Percentiles rank a stretch among this genome's conserved stretches.
Conservation (phyloP, 129 eudicot species). For the Glebionis coronaria region DNA sequence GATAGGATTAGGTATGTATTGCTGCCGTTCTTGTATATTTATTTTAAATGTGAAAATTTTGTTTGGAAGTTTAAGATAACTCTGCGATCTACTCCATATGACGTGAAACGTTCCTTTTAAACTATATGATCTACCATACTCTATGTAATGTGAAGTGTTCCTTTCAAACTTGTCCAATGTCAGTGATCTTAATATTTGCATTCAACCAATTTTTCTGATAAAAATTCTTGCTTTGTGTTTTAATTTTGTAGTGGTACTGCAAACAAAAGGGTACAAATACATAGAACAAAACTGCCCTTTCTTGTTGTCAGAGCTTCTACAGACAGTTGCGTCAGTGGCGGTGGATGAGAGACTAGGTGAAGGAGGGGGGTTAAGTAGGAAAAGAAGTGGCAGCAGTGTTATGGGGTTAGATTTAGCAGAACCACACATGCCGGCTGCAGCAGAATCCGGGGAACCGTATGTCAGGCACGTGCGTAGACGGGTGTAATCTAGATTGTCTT, state of each 20-base stretch:
- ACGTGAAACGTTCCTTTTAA: no score
- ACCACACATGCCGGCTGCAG: no score
- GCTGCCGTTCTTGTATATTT: neutral
- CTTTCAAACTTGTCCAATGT: no score
- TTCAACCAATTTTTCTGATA: neutral
- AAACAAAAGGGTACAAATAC: conserved; percentile 74
- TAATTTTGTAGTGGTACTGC: neutral
- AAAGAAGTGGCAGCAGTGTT: conserved; percentile 76
- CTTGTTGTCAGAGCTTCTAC: conserved; percentile 67
- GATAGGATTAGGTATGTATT: no score
- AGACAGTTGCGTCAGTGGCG: conserved; percentile 62
- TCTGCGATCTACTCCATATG: neutral
- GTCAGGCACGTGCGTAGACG: conserved; percentile 50
- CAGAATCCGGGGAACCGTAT: no score
- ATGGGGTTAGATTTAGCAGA: conserved; percentile 55
- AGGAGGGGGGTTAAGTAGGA: conserved; percentile 35
- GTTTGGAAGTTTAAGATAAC: neutral
- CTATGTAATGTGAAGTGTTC: no score
- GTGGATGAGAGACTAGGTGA: conserved; percentile 53
- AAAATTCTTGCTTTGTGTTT: neutral
- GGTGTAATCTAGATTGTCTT: conserved; percentile 21
- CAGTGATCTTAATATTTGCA: neutral
- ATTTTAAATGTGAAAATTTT: neutral
- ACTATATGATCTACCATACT: neutral
- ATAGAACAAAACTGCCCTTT: conserved; percentile 72